Conservation (phyloP, 2,329 filamentous ascomycete species). For the Raffaelea arxii region DNA sequence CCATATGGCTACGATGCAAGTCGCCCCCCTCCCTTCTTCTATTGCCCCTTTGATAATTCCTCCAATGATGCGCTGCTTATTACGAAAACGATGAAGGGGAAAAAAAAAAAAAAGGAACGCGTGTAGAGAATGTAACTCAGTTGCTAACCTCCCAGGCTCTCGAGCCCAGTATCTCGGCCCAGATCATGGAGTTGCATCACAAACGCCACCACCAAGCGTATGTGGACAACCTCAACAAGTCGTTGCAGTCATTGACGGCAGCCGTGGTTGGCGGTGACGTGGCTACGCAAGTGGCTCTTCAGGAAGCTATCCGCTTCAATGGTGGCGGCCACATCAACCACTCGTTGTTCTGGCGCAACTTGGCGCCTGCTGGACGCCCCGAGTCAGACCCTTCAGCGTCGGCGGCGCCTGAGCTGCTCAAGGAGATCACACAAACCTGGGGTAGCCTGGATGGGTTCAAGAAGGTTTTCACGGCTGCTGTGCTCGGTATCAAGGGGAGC, state of each 20-base stretch:
- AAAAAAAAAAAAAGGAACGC: too few species aligned
- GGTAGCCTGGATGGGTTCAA: conserved; percentile 59
- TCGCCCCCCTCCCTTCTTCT: conserved; percentile 28
- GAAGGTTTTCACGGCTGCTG: conserved; percentile 51
- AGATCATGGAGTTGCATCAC: conserved; percentile 97
- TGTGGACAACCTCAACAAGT: conserved; percentile 78
- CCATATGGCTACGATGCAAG: conserved; percentile 23
- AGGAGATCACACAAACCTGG: conserved; percentile 56
- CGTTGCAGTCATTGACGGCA: conserved; percentile 59
- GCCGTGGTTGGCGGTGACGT: conserved; percentile 45
- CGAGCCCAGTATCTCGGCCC: conserved; percentile 63
- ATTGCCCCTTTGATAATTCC: neutral
- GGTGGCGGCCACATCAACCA: conserved; percentile 60
- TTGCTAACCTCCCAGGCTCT: conserved; percentile 29
- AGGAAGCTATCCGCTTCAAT: conserved; percentile 57
- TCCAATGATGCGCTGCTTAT: too few species aligned
- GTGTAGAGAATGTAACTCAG: too few species aligned
- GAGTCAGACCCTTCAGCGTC: conserved; percentile 38
- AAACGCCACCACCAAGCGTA: conserved; percentile 92
- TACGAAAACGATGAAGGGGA: too few species aligned
- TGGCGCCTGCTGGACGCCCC: conserved; percentile 50
- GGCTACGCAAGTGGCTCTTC: conserved; percentile 49
- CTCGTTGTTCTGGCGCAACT: conserved; percentile 60
- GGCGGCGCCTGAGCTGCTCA: conserved; percentile 30
- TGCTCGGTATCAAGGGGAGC: conserved; percentile 69